Base-by-base conservation (phyloP, 495 filamentous ascomycete species). In the Penicillium atrosanguineum region DNA sequence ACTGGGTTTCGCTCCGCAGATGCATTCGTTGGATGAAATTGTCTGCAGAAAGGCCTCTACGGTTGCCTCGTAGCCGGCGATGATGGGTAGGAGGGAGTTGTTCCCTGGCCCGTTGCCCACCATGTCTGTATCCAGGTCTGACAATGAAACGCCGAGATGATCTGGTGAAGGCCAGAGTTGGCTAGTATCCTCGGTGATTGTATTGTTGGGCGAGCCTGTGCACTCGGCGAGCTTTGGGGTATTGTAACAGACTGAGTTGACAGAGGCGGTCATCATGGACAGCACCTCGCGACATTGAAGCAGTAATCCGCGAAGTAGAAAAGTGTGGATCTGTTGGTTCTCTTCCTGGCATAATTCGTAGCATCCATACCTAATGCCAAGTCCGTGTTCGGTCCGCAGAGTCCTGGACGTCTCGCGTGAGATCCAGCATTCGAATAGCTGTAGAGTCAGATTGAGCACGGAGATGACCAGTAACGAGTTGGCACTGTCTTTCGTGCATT, bases 311-410 rank as follows among this genome's bases (percentile, higher is more conserved):
- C 64, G 62, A 23, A 74, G 43, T 3, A 74, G 43, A 26, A 72
- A 67, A 1, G 60, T 63, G 18, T 69, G 68, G 23, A 75, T 65
- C 14, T 63, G 68, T 3, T 59, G 61, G 23, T 65, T 66, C 42
- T 75, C 72, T 14, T 71, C 68, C 1, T 57, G 57, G n/a, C 61
- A 57, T 21, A 69, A 54, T 51, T 74, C 71, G 55, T 75, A 75
- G 59, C 70, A 64, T 21, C 72, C 72, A 48, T 75, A 75, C 19
- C 62, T 60, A 34, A 73, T 60, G 19, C 59, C 53, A 46, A 58
- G 37, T 2, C 56, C 52, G 18, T 60, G 46, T 41, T 66, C 60
- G 23, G 56, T 59, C 37, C 53, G 59, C 18, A 44, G 55, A 6
- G 41, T 40, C n/a, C 38, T 60, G 8, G 51, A 52, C 16, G 53